Percentiles rank a stretch among this genome's conserved stretches.
These are phyloP conservation scores for Datisca glomerata DNA, from an alignment of 306 rosid genomes.

Conservation along the genomic window DNA sequence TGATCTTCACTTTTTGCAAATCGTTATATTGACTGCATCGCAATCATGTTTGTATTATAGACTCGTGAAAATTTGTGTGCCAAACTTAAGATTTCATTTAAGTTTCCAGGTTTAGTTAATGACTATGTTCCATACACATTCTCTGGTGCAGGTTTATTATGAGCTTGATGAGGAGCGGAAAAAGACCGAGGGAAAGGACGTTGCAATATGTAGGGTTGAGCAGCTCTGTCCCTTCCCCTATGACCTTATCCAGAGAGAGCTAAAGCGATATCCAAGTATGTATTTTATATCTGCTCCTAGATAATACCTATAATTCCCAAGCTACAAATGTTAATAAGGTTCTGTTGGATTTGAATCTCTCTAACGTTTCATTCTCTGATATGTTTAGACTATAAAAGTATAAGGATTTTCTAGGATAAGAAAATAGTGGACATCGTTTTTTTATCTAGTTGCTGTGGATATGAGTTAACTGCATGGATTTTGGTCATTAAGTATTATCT, in stretches of 20 bases:
- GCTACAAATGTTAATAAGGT: not conserved
- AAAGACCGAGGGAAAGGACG: conserved; percentile 59
- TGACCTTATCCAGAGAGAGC: conserved; percentile 83
- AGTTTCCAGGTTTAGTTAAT: not conserved
- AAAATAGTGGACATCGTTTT: not conserved
- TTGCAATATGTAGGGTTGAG: conserved; percentile 89
- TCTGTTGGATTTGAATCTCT: not conserved
- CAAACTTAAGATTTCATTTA: conserved; percentile 1
- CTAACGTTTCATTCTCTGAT: not conserved
- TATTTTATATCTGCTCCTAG: conserved; percentile 1
- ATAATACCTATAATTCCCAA: not conserved
- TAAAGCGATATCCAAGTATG: conserved; percentile 94
- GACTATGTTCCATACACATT: not conserved
- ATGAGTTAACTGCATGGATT: too few relatives aligned
- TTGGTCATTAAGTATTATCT: not conserved
- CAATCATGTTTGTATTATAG: too few relatives aligned
- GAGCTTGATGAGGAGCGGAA: conserved; percentile 77
- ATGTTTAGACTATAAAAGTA: not conserved
- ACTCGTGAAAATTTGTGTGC: not conserved
- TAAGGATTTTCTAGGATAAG: not conserved
- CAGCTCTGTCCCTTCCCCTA: conserved; percentile 97
- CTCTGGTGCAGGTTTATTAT: conserved; percentile 59
- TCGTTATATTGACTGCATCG: not conserved
- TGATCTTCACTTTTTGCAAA: not conserved
- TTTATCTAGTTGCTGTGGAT: too few relatives aligned